Evolutionary conservation across 2,329 filamentous ascomycete genomes (phyloP).

Genomic region (Microsporum canis): DNA sequence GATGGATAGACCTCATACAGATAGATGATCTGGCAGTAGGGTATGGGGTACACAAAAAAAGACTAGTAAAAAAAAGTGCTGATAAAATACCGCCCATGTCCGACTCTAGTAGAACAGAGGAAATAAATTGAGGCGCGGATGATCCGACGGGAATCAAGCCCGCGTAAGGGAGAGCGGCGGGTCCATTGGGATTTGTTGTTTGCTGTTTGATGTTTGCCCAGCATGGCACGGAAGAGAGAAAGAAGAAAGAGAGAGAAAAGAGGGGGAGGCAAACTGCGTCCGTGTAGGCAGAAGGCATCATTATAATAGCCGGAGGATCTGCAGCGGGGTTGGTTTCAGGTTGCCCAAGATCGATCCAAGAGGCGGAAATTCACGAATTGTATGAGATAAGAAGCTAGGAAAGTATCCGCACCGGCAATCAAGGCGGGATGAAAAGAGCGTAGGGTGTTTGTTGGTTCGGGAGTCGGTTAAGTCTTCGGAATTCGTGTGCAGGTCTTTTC

Average conservation of each 20-base stretch:
- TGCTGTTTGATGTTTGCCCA: conserved; percentile 1
- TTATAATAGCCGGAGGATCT: background rate
- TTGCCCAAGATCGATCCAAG: background rate
- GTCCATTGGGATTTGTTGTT: background rate
- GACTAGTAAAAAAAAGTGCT: background rate
- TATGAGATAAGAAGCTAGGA: background rate
- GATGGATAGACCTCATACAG: background rate
- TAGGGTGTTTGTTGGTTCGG: background rate
- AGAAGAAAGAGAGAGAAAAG: background rate
- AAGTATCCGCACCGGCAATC: background rate
- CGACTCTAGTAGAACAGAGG: conserved; percentile 1
- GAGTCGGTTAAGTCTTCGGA: background rate
- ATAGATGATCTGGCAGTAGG: background rate
- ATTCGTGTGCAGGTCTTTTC: background rate
- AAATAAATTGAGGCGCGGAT: background rate
- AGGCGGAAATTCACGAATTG: background rate
- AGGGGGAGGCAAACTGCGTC: background rate
- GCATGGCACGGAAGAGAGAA: background rate
- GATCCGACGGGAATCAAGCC: background rate
- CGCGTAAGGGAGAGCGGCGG: background rate
- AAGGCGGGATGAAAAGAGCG: background rate
- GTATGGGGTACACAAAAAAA: background rate
- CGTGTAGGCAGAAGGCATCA: background rate
- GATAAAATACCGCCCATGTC: background rate
- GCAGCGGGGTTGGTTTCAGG: background rate